phyloP scores from a whole-genome alignment of 805 yeast species.

The Candida dajiaensis region DNA sequence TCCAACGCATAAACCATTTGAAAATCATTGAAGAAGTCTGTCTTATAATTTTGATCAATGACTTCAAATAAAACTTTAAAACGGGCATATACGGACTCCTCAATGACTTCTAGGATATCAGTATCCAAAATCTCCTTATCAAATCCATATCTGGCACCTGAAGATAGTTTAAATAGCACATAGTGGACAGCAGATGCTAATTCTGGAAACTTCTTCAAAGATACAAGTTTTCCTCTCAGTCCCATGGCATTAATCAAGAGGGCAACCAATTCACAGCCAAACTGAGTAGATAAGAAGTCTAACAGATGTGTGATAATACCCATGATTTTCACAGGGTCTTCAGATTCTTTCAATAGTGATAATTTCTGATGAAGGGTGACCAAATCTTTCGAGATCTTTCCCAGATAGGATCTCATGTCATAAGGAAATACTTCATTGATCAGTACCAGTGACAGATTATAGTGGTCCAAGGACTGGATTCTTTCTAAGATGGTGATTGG shows the following conservation, averaged over 20 bases:
- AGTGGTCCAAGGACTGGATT: conserved; percentile 6
- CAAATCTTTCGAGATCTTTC: conserved; percentile 8
- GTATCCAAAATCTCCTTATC: conserved; percentile 3
- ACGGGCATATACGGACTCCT: conserved; percentile 13
- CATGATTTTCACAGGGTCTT: not conserved
- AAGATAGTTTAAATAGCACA: conserved; percentile 13
- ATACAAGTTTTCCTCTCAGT: not conserved
- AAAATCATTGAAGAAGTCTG: conserved; percentile 15
- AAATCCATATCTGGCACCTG: not conserved
- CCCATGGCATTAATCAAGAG: conserved; percentile 7
- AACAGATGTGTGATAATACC: conserved; percentile 5
- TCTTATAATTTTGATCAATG: conserved; percentile 21
- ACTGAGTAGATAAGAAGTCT: conserved; percentile 2
- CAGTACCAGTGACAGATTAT: conserved; percentile 3
- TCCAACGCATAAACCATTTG: conserved; percentile 13
- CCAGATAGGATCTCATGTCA: conserved; percentile 8
- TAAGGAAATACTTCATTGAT: conserved; percentile 16
- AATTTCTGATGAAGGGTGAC: conserved; percentile 6
- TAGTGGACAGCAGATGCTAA: conserved; percentile 2
- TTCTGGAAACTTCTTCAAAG: not conserved
- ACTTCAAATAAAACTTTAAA: conserved; percentile 21
- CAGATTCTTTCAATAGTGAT: not conserved
- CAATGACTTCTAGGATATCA: conserved; percentile 14
- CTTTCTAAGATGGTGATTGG: conserved; percentile 19
- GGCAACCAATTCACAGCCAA: conserved; percentile 9